Base-by-base conservation (phyloP, 306 rosid genomes). In the Cicer cuneatum region DNA sequence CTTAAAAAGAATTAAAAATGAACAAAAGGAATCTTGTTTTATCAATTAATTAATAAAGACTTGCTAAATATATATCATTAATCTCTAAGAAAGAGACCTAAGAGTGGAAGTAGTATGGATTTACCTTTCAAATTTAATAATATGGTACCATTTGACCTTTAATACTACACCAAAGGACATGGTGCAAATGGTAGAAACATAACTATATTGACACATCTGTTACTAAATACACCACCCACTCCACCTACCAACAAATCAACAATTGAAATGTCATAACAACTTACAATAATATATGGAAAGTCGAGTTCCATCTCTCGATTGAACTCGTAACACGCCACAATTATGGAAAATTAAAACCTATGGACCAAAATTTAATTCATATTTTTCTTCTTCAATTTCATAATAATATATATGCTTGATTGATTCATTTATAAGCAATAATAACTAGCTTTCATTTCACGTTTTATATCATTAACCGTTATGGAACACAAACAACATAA, bases 371-470 rank as follows among this genome's bases (percentile, higher is more conserved):
- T 19, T 45, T 9, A 9, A 38, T 68, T 10, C 4, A 64, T 12
- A 46, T 1, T 21, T 7, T 33, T 18, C 69, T 8, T 49, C 74
- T 64, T 61, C 75, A 1, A 77, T 53, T 75, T n/a, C 68, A 66
- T 71, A 43, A 70, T 76, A 14, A 51, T 29, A 29, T 29, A 29
- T 58, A 10, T 29, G 42, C 72, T 80, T 71, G 64, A 85, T 80
- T 72, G 71, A 51, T 76, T 74, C 56, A 52, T 80, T 84, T 41
- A 14, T 70, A 80, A 83, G 78, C 78, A 82, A 78, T 69, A 82
- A 73, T 56, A 77, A 66, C 53, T 60, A 80, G n/a, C 89, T 81
- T 87, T 70, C 54, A 76, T 79, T 81, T 85, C 90, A 88, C 93
- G 90, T 80, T 87, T 75, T 73, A 82, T 73, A 57, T 76, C 71